Conservation (phyloP, 2,329 filamentous ascomycete species). For the Paecilomyces formosus region DNA sequence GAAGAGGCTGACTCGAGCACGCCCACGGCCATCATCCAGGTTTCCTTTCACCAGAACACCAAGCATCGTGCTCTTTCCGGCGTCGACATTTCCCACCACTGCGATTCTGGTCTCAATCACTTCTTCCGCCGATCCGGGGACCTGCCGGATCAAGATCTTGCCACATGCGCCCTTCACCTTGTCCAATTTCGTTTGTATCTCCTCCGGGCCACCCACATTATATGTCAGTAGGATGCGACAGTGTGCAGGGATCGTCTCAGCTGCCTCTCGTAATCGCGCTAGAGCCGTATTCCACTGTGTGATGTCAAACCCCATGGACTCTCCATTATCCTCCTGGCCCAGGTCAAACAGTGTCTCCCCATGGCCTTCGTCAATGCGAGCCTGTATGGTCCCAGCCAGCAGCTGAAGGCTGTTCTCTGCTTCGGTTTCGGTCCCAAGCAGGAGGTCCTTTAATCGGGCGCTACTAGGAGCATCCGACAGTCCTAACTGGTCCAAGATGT, state of each 20-base stretch:
- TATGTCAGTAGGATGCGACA: slow-evolving; percentile 81
- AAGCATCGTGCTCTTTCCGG: slow-evolving; percentile 92
- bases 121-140: slow-evolving; percentile 67
- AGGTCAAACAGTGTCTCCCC: slow-evolving; percentile 89
- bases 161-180: slow-evolving; percentile 71
- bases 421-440: slow-evolving; percentile 51
- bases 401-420: slow-evolving; percentile 54
- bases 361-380: slow-evolving; percentile 71
- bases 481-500: slow-evolving; percentile 74
- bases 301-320: slow-evolving; percentile 68
- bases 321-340: slow-evolving; percentile 82
- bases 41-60: slow-evolving; percentile 93
- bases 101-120: slow-evolving; percentile 95
- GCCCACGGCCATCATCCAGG: slow-evolving; percentile 88
- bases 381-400: slow-evolving; percentile 58
- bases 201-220: slow-evolving; percentile 72
- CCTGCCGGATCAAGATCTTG: slow-evolving; percentile 76
- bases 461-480: slow-evolving; percentile 60
- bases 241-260: slow-evolving; percentile 60
- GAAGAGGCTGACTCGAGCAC: slow-evolving; percentile 90
- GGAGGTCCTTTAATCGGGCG: slow-evolving; percentile 65
- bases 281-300: slow-evolving; percentile 70
- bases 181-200: slow-evolving; percentile 56
- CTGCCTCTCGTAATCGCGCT: slow-evolving; percentile 56
- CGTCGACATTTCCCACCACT: slow-evolving; percentile 95